Conservation (phyloP, 345 rosid species). For the Euphorbia lathyris region DNA sequence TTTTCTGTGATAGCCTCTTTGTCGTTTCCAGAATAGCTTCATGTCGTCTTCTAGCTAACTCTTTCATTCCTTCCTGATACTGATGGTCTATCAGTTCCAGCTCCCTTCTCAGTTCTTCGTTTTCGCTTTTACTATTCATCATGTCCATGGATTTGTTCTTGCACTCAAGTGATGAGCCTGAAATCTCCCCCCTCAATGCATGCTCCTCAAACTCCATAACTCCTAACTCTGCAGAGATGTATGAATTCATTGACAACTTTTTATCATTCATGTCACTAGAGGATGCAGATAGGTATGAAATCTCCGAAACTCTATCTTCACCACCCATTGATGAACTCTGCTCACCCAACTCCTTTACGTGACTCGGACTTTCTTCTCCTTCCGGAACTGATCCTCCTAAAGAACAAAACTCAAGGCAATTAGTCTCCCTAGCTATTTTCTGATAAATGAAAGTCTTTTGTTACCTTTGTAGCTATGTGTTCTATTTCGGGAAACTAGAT, state of each 20-base stretch:
- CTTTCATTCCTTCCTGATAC: constrained; percentile 16
- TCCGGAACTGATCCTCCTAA: constrained; percentile 17
- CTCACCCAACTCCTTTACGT: constrained; percentile 1
- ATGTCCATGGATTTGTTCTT: background rate
- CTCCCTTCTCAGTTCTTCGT: constrained; percentile 6
- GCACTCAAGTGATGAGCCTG: constrained; percentile 5
- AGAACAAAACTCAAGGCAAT: constrained; percentile 9
- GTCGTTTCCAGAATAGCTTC: constrained; percentile 34
- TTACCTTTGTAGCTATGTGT: constrained; percentile 13
- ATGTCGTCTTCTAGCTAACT: constrained; percentile 3
- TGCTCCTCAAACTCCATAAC: constrained; percentile 16
- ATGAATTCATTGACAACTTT: constrained; percentile 28
- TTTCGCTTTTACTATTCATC: background rate
- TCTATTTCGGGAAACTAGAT: constrained; percentile 9
- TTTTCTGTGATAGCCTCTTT: constrained; percentile 38
- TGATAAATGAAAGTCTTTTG: constrained; percentile 12
- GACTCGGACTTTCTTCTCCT: constrained; percentile 17
- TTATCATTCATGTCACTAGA: constrained; percentile 37
- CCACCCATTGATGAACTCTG: constrained; percentile 18
- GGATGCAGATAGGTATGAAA: constrained; percentile 41
- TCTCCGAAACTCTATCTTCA: constrained; percentile 37
- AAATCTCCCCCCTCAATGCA: constrained; percentile 6
- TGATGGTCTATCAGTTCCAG: constrained; percentile 12
- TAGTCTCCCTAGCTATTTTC: constrained; percentile 27
- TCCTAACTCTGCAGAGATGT: constrained; percentile 27